Evolutionary conservation across 306 rosid genomes (phyloP).

Genomic region (Glycyrrhiza uralensis): DNA sequence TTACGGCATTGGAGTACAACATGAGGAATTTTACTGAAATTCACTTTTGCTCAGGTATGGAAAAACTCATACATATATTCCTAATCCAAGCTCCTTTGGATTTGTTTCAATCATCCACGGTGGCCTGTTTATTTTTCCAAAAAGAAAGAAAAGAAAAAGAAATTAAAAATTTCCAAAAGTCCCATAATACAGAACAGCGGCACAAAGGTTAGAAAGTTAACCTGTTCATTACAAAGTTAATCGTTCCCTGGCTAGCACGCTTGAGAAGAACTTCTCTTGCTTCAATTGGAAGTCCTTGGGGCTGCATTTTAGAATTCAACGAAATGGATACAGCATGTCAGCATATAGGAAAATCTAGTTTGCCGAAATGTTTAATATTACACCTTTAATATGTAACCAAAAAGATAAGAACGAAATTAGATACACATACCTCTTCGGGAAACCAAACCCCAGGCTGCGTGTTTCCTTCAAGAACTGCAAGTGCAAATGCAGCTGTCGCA

Average conservation of each 20-base stretch:
- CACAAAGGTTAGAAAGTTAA: constrained; percentile 24
- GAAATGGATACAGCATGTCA: constrained; percentile 14
- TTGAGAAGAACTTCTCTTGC: constrained; percentile 83
- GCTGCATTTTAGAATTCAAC: constrained; percentile 41
- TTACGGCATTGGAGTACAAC: neutral
- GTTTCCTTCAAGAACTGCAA: constrained; percentile 90
- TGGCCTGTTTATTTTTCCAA: constrained; percentile 49
- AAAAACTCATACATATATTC: constrained; percentile 61
- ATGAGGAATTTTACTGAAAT: neutral
- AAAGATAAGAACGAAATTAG: neutral
- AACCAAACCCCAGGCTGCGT: constrained; percentile 96
- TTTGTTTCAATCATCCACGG: constrained; percentile 90
- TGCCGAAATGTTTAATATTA: neutral
- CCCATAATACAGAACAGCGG: neutral
- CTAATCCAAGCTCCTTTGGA: constrained; percentile 87
- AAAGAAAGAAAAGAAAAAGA: neutral
- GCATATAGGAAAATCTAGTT: constrained; percentile 13
- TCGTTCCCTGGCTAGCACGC: constrained; percentile 84
- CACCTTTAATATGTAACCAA: neutral
- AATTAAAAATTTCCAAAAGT: neutral
- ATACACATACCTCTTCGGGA: constrained; percentile 79
- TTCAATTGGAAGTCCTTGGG: constrained; percentile 79
- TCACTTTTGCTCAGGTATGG: neutral
- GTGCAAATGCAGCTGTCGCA: constrained; percentile 78
- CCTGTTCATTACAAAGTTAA: constrained; percentile 81